Base-by-base conservation (phyloP, 768 basidiomycete species). In the Collybia nuda region DNA sequence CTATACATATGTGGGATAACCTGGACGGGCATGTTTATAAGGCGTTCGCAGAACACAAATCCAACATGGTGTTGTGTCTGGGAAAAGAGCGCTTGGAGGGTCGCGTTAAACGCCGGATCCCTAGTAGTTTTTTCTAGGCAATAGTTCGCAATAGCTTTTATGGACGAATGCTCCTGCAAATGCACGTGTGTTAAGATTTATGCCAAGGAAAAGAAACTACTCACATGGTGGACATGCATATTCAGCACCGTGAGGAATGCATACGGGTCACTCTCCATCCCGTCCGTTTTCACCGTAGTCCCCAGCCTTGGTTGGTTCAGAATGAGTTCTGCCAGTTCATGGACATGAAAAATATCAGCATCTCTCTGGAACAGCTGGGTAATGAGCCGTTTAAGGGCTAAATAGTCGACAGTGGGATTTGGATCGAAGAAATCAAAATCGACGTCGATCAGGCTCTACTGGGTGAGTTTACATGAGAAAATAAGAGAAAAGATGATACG, bases 1-100 rank as follows among this genome's bases (percentile, higher is more conserved):
- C 77, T 77, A 67, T 95, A 98, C 85, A 97, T 88, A 1, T 93
- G 94, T 5, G 93, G 88, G 7, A 95, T 78, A 29, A 94, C 83
- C 58, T 98, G 92, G 12, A 93, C 87, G 0, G 96, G 96, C 86
- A 99, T 95, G 65, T 98, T 99, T 56, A 97, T 78, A 44, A 98
- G 74, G 0, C 96, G 78, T 65, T 97, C 93, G 55, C 86, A 89
- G 56, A 99, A 74, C 7, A 98, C 77, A 15, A 97, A 76, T 2
- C 92, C 96, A 40, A 96, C 81, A 53, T 88, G 82, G 14, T 74
- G 72, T 32, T 71, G 67, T 29, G 57, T 74, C 41, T 74, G 75
- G 12, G 73, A 75, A 51, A 89, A 78, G 5, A 88, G 72, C 8
- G 67, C 62, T 56, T 78, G 73, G 21, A 90, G 76, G 9, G 79